Evolutionary conservation across 768 basidiomycete genomes (phyloP), one percentile per base, ranked within the genome.

Genomic region (Russula abietina): DNA sequence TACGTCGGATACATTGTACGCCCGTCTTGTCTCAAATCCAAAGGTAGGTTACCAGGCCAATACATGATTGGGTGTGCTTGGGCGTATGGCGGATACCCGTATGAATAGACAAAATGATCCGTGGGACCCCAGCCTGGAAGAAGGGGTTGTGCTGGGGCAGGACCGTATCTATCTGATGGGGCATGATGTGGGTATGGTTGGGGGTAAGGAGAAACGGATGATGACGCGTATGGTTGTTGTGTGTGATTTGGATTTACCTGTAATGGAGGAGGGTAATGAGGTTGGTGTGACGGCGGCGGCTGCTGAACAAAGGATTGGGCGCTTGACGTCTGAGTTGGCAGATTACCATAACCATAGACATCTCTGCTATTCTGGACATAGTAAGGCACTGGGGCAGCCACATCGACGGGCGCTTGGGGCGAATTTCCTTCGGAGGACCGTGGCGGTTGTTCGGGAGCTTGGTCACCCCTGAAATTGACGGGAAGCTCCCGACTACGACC

Each of bases 61-160:
- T 73, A 75, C 55, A 74, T 66, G 36, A 78, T 73, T 6, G 77
- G 75, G 60, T 74, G 75, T 2, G 63, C 38, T 45, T 59, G 63
- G 2, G 41, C 54, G 26, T 64, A 64, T 60, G 53, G 54, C 1
- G 63, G 63, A 56, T 64, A 64, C 38, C 73, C 69, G 54, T 74
- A 75, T 45, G 69, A 59, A 63, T 67, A 71, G 39, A 70, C 70
- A 64, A 76, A 76, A 28, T 74, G 41, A 66, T 66, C 51, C 46
- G 67, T n/a, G 58, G 67, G 22, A 49, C 53, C 39, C 72, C 68
- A 51, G 59, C 59, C 51, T 53, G 65, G 53, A 50, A 67, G 62
- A 36, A 64, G 58, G 33, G 62, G 62, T 30, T 64, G 62, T 26
- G 62, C 51, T 33, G 62, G 48, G 17, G 48, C 53, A n/a, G 63